Evolutionary conservation across 352 stramenopile genomes (phyloP).

Genomic region (Globisporangium irregulare): DNA sequence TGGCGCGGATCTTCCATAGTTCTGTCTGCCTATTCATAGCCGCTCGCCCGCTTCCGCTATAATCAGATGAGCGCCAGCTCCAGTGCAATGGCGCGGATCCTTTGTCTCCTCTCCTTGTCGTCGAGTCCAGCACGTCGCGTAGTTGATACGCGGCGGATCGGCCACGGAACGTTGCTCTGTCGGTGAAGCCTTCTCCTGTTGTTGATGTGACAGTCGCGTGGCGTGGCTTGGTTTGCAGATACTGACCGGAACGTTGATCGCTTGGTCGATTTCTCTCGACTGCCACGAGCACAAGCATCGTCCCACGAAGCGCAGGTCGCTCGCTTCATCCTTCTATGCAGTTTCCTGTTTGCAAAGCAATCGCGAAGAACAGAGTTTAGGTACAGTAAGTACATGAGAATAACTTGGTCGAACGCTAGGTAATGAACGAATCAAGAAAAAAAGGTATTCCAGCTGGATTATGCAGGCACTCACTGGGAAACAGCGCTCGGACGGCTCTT

Average conservation of each 20-base stretch:
- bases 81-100: neutral
- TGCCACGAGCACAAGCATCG: neutral
- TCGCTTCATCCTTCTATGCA: neutral
- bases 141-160: neutral
- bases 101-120: neutral
- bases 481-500: neutral
- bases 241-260: neutral
- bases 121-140: constrained; percentile 1
- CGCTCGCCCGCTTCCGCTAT: neutral
- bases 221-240: neutral
- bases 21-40: neutral
- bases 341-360: neutral
- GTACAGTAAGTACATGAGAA: neutral
- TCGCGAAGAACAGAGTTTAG: neutral
- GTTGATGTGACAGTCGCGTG: neutral
- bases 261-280: neutral
- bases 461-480: neutral
- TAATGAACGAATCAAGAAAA: neutral
- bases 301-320: neutral
- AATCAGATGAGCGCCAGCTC: neutral
- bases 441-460: neutral
- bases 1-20: neutral
- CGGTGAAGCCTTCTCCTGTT: neutral
- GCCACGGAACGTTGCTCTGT: neutral
- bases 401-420: too few species aligned